A percentile compares a stretch with the other conserved stretches of the same genome.
phyloP scores from a whole-genome alignment of 2,329 filamentous ascomycete species.

The Exophiala sp. region DNA sequence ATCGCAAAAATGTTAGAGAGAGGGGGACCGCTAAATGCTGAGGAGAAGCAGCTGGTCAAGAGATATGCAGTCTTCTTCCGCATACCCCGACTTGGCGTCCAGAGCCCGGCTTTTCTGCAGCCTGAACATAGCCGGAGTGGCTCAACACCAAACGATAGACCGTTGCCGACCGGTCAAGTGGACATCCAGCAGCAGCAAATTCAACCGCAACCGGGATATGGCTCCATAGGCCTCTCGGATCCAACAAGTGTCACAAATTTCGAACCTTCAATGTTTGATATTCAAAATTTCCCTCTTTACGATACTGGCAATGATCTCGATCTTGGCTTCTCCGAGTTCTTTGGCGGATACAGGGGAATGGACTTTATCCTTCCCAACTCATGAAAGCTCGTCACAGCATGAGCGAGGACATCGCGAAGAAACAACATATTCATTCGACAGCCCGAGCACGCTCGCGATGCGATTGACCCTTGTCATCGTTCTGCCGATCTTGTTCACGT shows the following conservation, averaged over 20 bases:
- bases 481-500: no score
- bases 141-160: conserved; percentile 7
- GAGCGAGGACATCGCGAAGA: background rate
- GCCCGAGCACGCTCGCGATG: no score
- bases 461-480: no score
- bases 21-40: conserved; percentile 6
- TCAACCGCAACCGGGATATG: conserved; percentile 1
- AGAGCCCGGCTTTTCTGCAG: conserved; percentile 4
- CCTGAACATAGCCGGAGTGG: conserved; percentile 1
- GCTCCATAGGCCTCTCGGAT: conserved; percentile 2
- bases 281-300: conserved; percentile 12
- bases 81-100: conserved; percentile 15
- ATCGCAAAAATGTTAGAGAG: conserved; percentile 19
- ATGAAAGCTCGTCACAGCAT: background rate
- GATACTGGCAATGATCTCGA: conserved; percentile 13
- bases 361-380: conserved; percentile 8
- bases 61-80: conserved; percentile 21
- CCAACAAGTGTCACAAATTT: conserved; percentile 2
- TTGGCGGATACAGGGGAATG: conserved; percentile 11
- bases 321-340: conserved; percentile 20
- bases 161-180: background rate
- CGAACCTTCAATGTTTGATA: conserved; percentile 12
- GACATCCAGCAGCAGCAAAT: conserved; percentile 12
- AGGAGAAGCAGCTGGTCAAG: conserved; percentile 19
- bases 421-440: no score